Conservation (phyloP, 2,329 filamentous ascomycete genomes). For the Aspergillus ustus region DNA sequence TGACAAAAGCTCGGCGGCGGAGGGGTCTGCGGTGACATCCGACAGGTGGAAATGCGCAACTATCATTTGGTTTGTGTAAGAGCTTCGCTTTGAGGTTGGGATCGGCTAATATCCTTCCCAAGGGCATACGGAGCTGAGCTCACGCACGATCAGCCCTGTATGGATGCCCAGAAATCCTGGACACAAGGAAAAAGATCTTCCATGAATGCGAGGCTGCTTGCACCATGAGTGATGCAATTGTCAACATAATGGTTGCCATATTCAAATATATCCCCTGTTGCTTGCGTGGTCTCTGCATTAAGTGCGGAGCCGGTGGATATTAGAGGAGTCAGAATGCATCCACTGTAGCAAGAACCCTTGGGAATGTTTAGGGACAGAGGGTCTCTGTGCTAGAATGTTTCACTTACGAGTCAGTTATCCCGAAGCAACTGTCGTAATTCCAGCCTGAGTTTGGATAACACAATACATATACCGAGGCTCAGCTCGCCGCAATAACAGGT, state of each 20-base stretch:
- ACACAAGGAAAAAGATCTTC: neutral
- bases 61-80: neutral
- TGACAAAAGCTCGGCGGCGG: neutral
- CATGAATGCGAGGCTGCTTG: neutral
- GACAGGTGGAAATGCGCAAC: neutral
- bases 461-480: neutral
- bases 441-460: neutral
- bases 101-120: neutral
- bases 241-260: neutral
- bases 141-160: neutral
- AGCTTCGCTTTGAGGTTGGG: neutral
- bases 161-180: neutral
- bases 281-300: neutral
- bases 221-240: neutral
- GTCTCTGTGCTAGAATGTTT: constrained; percentile 3
- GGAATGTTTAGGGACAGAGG: too few relatives aligned
- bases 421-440: neutral
- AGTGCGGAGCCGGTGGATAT: constrained; percentile 3
- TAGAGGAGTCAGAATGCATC: neutral
- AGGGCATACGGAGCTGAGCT: neutral
- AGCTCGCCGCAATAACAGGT: neutral
- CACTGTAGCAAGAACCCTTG: neutral
- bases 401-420: constrained; percentile 1
- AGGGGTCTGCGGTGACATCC: neutral
- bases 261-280: constrained; percentile 7